Base-by-base conservation (phyloP, 345 rosid genomes). In the Arabidopsis suecica region DNA sequence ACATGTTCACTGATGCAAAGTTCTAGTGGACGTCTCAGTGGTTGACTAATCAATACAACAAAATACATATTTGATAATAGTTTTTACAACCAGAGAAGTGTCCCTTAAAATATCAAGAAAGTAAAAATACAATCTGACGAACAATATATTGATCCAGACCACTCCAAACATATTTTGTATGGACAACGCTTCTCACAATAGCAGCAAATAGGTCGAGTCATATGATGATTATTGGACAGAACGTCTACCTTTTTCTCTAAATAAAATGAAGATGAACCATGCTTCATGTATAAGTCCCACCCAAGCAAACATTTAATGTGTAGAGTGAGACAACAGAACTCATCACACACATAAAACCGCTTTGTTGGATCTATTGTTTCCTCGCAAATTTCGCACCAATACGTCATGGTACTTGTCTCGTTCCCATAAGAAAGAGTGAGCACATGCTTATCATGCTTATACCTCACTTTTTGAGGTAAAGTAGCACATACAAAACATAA, bases 311-410 rank as follows among this genome's bases (percentile, higher is more conserved):
- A 44, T 9, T 30, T 3, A 0, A 69, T 33, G 42, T 69, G 73
- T 11, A 69, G 3, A 45, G 55, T 30, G 18, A 69, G 44, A 28
- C 55, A 50, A 18, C 65, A 57, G 12, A 37, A 7, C 60, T 58
- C 64, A 28, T 42, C 65, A 56, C 73, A 69, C 5, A 16, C 16
- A 28, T 69, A 69, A 69, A 25, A 10, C 73, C 53, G 3, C 1
- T 6, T 1, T 3, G 42, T 32, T 2, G 32, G 18, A 6, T 69
- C 5, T 45, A 69, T 0, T 51, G 4, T 51, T 10, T 6, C 8
- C 57, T 23, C 32, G 14, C 32, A 28, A 0, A 28, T 28, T 28
- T 28, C 32, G 32, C 32, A 28, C 32, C 32, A 28, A 28, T 28
- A 28, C 32, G 32, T 28, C 3, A 28, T 3, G 32, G 32, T 28